Evolutionary conservation across 306 rosid species (phyloP).

Genomic region (Cucurbita argyrosperma): DNA sequence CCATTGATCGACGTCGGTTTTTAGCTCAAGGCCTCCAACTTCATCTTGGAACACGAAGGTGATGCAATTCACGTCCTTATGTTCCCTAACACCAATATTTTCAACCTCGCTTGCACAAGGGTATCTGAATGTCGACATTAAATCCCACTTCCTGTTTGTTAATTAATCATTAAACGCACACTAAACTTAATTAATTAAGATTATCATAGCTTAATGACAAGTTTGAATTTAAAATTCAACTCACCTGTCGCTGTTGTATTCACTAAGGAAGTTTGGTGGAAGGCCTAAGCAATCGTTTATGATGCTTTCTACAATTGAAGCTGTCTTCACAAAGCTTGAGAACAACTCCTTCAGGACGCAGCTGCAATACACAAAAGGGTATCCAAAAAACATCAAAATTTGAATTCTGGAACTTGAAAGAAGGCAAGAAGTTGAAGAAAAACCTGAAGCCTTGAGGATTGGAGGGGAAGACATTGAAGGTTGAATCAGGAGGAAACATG

Average conservation of each 20-base stretch:
- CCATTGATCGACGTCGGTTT: conserved; percentile 20
- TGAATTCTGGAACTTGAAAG: no score
- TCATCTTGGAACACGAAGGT: conserved; percentile 33
- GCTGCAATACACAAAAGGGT: no score
- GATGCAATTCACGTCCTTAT: conserved; percentile 28
- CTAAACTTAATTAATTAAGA: no score
- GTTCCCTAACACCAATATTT: conserved; percentile 19
- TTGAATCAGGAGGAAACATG: conserved; percentile 21
- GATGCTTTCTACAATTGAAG: conserved; percentile 22
- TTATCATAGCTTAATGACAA: no score
- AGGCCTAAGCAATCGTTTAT: conserved; percentile 36
- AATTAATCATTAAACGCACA: no score
- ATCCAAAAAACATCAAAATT: no score
- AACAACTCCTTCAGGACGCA: conserved; percentile 27
- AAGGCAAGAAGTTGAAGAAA: neutral
- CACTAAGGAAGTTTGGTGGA: conserved; percentile 24
- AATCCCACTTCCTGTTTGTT: conserved; percentile 24
- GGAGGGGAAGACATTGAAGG: conserved; percentile 27
- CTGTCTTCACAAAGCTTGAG: conserved; percentile 14
- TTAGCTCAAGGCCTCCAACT: conserved; percentile 30
- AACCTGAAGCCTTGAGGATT: conserved; percentile 23
- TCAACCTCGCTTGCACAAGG: conserved; percentile 21
- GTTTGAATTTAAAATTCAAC: no score
- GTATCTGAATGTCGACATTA: conserved; percentile 23
- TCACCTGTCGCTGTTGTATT: conserved; percentile 20